Evolutionary conservation across 2,329 filamentous ascomycete species (phyloP).

Genomic region (Colletotrichum sp.): DNA sequence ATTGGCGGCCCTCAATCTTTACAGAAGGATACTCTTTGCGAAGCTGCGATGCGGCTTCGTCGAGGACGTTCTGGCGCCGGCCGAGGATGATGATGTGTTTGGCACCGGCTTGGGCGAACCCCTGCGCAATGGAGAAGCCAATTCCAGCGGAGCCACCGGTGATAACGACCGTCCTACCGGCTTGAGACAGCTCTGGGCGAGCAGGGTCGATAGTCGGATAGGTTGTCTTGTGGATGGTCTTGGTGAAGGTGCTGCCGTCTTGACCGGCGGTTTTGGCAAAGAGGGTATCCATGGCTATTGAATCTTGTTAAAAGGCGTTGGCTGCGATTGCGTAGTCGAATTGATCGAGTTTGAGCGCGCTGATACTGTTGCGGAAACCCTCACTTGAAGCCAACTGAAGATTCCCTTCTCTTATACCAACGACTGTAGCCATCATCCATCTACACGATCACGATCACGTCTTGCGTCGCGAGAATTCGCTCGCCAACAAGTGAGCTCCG

Average conservation of each 20-base stretch:
- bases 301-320: neutral
- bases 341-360: neutral
- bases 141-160: conserved; percentile 72
- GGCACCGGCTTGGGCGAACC: conserved; percentile 52
- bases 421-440: neutral
- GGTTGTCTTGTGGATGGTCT: conserved; percentile 34
- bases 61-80: conserved; percentile 36
- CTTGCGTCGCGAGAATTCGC: neutral
- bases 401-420: neutral
- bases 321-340: rapidly evolving
- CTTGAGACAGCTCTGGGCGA: conserved; percentile 42
- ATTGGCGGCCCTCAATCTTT: neutral
- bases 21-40: neutral
- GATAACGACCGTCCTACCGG: conserved; percentile 63
- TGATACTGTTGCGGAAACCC: rapidly evolving
- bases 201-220: conserved; percentile 43
- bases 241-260: conserved; percentile 25
- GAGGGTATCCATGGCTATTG: neutral
- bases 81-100: conserved; percentile 41
- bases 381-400: neutral
- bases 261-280: neutral
- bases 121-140: conserved; percentile 66
- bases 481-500: neutral
- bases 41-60: conserved; percentile 27
- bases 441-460: neutral